Evolutionary conservation across 352 stramenopile genomes (phyloP).

Genomic region (Pythium vanterpoolii): DNA sequence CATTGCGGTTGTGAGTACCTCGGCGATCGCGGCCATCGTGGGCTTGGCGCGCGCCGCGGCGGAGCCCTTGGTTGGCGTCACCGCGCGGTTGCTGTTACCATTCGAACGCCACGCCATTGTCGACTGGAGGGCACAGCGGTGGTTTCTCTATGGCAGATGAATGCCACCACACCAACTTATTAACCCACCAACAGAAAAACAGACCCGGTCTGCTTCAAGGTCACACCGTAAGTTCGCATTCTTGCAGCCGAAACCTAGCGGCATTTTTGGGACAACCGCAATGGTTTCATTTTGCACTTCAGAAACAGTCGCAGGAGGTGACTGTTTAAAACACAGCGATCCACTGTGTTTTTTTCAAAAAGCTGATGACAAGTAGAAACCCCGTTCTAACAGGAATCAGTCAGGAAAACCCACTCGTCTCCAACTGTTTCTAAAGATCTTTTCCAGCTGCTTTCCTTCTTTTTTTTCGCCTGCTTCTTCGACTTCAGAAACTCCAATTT

Average conservation of each 20-base stretch:
- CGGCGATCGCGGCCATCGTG: constrained; percentile 65
- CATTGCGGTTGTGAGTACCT: constrained; percentile 25
- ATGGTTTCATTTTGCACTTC: no score
- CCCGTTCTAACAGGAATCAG: constrained; percentile 5
- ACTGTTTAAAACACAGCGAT: neutral
- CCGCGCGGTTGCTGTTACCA: constrained; percentile 17
- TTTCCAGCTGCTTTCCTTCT: constrained; percentile 12
- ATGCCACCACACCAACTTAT: no score
- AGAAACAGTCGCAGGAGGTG: no score
- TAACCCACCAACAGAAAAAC: neutral
- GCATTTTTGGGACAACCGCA: constrained; percentile 10
- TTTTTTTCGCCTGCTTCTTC: constrained; percentile 13
- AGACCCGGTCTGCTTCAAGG: constrained; percentile 5
- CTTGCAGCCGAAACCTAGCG: neutral
- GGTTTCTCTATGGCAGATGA: neutral
- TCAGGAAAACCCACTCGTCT: constrained; percentile 3
- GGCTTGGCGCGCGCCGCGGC: constrained; percentile 35
- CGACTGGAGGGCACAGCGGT: neutral
- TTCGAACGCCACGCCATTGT: constrained; percentile 36
- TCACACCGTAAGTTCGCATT: neutral
- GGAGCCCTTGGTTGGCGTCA: constrained; percentile 21
- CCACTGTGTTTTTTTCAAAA: constrained; percentile 5
- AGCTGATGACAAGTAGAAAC: constrained; percentile 9
- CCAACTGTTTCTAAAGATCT: constrained; percentile 18
- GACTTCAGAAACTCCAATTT: neutral